Conservation (phyloP, 1,284 basidiomycete species). For the Naganishia liquefaciens region DNA sequence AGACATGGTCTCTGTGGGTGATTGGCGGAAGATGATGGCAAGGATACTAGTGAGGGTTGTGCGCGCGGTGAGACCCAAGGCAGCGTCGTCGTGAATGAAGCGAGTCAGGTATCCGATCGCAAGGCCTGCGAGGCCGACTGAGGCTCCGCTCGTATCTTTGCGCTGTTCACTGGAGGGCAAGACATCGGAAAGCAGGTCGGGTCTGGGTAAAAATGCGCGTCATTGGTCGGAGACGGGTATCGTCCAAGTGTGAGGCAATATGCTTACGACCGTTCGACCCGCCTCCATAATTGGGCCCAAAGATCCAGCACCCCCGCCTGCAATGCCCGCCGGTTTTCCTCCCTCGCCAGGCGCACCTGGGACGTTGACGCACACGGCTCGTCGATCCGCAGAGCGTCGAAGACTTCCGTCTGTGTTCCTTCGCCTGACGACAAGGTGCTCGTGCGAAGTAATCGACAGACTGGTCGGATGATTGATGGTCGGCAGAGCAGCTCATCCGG, state of each 20-base stretch:
- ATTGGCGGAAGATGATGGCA: neutral
- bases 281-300: neutral
- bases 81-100: slow-evolving; percentile 3
- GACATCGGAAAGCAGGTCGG: neutral
- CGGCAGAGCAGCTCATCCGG: slow-evolving; percentile 90
- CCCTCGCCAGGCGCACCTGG: slow-evolving; percentile 44
- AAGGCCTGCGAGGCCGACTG: neutral
- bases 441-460: slow-evolving; percentile 75
- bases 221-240: neutral
- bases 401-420: slow-evolving; percentile 63
- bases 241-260: too few species aligned
- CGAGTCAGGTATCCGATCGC: neutral
- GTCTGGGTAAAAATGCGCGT: neutral
- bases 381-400: too few species aligned
- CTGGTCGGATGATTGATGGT: slow-evolving; percentile 82
- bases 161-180: neutral
- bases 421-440: slow-evolving; percentile 64
- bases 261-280: slow-evolving; percentile 4
- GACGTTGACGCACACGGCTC: neutral
- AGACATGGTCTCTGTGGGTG: neutral
- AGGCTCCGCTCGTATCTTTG: neutral
- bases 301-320: slow-evolving; percentile 56
- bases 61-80: neutral
- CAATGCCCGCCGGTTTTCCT: slow-evolving; percentile 76
- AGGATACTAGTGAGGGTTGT: neutral